Evolutionary conservation across 78 protist species (phyloP), one percentile per base, ranked within the genome.

Genomic region (Speleostelium caveatum): DNA sequence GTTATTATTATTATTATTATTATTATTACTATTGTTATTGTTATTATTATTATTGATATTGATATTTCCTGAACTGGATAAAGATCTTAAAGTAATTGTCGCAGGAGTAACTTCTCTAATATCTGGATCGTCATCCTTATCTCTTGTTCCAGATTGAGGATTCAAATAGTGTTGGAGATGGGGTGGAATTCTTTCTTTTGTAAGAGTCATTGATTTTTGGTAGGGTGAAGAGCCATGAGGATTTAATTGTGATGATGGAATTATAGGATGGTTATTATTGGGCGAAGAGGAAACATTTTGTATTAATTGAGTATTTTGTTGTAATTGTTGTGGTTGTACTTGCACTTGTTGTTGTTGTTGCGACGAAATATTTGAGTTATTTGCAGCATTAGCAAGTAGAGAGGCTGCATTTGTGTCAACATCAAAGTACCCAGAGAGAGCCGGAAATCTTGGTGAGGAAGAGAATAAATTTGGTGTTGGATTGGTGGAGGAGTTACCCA

Each of bases 101-200:
- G 89, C 51, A 12, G 89, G 76, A 26, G 75, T 79, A 35, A 79
- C 89, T 39, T 77, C 87, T 33, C 87, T 67, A 22, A 77, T 56
- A 35, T 77, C 87, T n/a, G 33, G 51, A 36, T 10, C 30, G 53
- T 41, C 24, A 32, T 45, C 60, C 7, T 26, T 53, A 10, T 28
- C 38, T 10, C 26, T 19, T 56, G 45, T 21, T 14, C 53, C 53
- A 6, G 75, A 33, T 16, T 17, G 19, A 39, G 42, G 42, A 33
- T 78, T 32, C 58, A 79, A 28, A 39, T 35, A 79, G 19, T 79
- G 89, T 55, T 79, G 89, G 3, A 79, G 38, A 39, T 67, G 89
- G 35, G 51, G 35, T 67, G 89, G 89, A 2, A 79, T 79, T 32
- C 42, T 67, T 39, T 79, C 89, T 30, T 45, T 68, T 22, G 75